Base-by-base conservation (phyloP, 371 early-diverging fungal species). In the Nematocida sp. region DNA sequence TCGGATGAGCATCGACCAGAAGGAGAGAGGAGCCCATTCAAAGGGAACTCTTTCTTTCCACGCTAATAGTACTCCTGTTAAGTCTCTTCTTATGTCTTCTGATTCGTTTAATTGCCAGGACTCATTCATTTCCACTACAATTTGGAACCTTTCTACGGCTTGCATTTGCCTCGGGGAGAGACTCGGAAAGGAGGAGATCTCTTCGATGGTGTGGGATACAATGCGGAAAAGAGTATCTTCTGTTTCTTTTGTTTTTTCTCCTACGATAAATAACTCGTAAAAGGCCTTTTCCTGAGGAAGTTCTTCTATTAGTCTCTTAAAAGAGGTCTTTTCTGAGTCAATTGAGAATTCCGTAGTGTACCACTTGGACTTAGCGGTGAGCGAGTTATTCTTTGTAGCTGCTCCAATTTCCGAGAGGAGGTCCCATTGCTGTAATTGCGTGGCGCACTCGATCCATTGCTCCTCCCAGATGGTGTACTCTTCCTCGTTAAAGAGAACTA, bases 1-100 rank as follows among this genome's bases (percentile, higher is more conserved):
- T 0, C 93, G 89, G 1, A 94, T 92, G 25, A 95, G 81, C 69
- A 94, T 93, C 76, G 92, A 91, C 98, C 98, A 97, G 0, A 94
- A 85, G 57, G 90, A 89, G 79, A 97, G 93, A 79, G 93, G 92
- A 68, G 95, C 95, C 91, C 92, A 94, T 59, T 86, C 85, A 78
- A 92, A 94, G 5, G 98, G 98, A 50, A 96, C 81, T 30, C 98
- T 87, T 67, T 95, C 95, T 61, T 96, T 86, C 98, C 98, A 97
- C 0, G 93, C 92, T 57, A 88, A 87, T 18, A 97, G 80, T 13
- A 91, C 87, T 36, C 89, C 88, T 77, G 93, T 92, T 26, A 96
- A 82, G 55, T 95, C 63, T 48, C 75, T 49, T 28, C 78, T 59
- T 36, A 50, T 32, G 28, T 56, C 64, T 13, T 71, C 77, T 57